Evolutionary conservation across 2,329 filamentous ascomycete genomes (phyloP), one percentile per base, ranked within the genome.

Genomic region (Curvularia hawaiiensis): DNA sequence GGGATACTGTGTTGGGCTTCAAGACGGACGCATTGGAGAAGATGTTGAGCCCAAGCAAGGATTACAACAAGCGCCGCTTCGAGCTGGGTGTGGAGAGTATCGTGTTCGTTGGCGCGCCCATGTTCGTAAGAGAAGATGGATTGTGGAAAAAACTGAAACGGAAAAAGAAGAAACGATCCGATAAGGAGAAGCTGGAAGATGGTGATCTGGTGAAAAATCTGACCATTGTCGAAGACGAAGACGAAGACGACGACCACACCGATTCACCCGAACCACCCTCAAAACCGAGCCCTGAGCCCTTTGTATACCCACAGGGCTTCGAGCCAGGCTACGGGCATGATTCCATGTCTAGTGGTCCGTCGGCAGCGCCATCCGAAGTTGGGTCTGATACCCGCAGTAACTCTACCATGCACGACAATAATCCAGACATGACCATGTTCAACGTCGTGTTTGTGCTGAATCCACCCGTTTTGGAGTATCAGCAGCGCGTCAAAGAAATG

Each of bases 361-460:
- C 71, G 6, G 49, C 20, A 24, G 69, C 70, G 1, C 62, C 63
- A 8, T 77, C 75, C 0, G 75, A 77, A 50, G 70, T 68, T 16
- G 75, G 73, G n/a, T 74, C 74, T n/a, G 75, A 77, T 35, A 66
- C 71, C n/a, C 77, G 70, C 49, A 75, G 71, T 30, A 74, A 77
- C 69, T 75, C 72, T 14, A 75, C 70, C 10, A 77, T 76, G 14
- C 63, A 66, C 40, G 82, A 89, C 60, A 82, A 86, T 70, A 67
- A 59, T n/a, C 70, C 70, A 2, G 88, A 90, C 72, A 93, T 98
- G 90, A 92, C 89, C 61, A 98, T 98, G 94, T 99, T 99, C 78
- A 96, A 97, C 75, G 85, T 97, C 11, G 92, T 98, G 24, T 98
- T 98, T 75, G 90, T 97, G 50, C 80, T 97, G 63, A 90, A 91